Base-by-base conservation (phyloP, 108 stramenopile genomes). In the Bacterosira constricta region DNA sequence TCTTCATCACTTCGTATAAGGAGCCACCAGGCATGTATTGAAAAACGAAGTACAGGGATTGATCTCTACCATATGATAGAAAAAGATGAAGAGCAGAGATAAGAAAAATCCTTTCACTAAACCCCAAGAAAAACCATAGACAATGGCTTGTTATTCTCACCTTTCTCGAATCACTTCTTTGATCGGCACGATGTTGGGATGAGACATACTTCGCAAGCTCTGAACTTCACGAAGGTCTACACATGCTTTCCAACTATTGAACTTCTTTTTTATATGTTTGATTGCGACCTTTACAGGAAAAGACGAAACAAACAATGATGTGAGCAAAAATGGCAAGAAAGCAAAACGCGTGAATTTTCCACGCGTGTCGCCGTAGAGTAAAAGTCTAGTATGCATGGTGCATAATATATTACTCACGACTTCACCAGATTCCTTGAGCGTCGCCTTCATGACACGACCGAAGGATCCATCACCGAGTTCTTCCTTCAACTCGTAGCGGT, bases 391-490 rank as follows among this genome's bases (percentile, higher is more conserved):
- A 12, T 46, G n/a, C 10, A 51, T 23, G 45, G 13, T 12, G 9
- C 10, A 47, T 52, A 49, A n/a, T 38, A 31, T 45, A 60, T 64
- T 74, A 85, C 81, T 88, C 86, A 93, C 90, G 63, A 84, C 70
- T 47, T 86, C 81, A 7, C 88, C 88, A 0, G 69, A 90, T 25
- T 83, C 84, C 55, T 87, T 77, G 44, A 85, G 80, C 13, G 79
- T 82, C 2, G 95, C 97, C 60, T 90, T 91, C 39, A 82, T 84
- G 9, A 99, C 98, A 7, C 77, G 82, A 9, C 99, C 99, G 71
- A 98, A 99, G 18, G 96, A 86, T 3, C 99, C 99, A 66, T 98
- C 93, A 11, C 99, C 99, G 13, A 99, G 81, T 27, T 84, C 82
- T 66, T 90, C 89, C 6, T 76, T 80, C 15, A 98, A 47, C 57